Percentiles rank a stretch among this genome's conserved stretches.
phyloP scores from a whole-genome alignment of 371 early-diverging fungal species.

The Rhizopus sp. region DNA sequence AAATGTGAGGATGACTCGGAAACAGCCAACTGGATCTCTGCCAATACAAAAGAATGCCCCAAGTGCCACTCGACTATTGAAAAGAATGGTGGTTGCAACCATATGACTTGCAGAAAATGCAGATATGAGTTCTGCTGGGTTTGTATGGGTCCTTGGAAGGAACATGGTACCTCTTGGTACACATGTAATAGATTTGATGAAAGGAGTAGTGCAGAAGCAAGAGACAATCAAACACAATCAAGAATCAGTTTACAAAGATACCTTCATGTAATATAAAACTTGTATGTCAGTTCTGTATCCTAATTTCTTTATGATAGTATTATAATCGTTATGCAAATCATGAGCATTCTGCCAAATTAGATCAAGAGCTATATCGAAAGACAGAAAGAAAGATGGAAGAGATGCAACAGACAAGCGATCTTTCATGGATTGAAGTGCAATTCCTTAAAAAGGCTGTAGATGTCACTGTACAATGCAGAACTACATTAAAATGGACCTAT shows the following conservation, averaged over 20 bases:
- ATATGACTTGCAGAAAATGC: constrained; percentile 92
- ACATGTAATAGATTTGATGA: constrained; percentile 95
- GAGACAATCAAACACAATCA: constrained; percentile 85
- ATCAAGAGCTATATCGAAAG: constrained; percentile 81
- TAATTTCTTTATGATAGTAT: constrained; percentile 58
- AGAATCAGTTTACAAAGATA: constrained; percentile 90
- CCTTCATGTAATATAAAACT: constrained; percentile 70
- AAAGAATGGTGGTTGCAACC: constrained; percentile 97
- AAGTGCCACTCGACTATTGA: constrained; percentile 94
- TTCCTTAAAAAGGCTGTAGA: constrained; percentile 93
- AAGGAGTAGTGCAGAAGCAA: constrained; percentile 75
- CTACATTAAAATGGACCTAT: constrained; percentile 96
- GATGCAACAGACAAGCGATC: constrained; percentile 84
- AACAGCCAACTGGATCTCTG: constrained; percentile 96
- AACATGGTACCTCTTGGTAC: constrained; percentile 89
- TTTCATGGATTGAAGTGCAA: constrained; percentile 99
- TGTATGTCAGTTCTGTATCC: background rate
- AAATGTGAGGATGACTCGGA: constrained; percentile 98
- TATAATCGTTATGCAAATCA: constrained; percentile 98
- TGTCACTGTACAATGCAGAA: constrained; percentile 83
- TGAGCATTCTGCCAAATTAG: constrained; percentile 91
- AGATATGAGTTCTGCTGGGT: constrained; percentile 91
- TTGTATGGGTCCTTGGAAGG: constrained; percentile 87
- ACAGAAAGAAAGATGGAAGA: constrained; percentile 96
- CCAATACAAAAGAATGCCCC: constrained; percentile 96